Evolutionary conservation across 345 rosid species (phyloP), one percentile per base, ranked within the genome.

Genomic region (Firmiana major): DNA sequence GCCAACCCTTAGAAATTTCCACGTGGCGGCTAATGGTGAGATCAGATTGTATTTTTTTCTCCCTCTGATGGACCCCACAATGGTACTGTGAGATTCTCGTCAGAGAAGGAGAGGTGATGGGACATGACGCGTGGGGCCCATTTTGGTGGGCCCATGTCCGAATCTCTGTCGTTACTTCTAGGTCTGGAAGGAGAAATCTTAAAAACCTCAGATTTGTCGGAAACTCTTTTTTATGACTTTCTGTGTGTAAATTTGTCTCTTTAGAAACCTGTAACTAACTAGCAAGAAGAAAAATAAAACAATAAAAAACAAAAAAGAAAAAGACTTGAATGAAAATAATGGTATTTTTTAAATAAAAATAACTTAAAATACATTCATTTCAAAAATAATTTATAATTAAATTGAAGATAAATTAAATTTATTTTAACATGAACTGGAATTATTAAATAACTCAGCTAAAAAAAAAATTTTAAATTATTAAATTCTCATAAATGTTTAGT

Each of bases 111-210:
- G 49, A 19, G 28, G 19, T 54, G 80, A 80, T 40, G 74, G 63
- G 81, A 82, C 66, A 43, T 54, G 74, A 65, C 83, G 84, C 17
- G 86, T 78, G 65, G 82, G 77, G 38, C 69, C 81, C 72, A n/a
- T 0, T 3, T 24, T 3, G 7, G 9, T 10, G 51, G 82, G 75
- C n/a, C 81, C 84, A 63, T n/a, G 78, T 31, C 78, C 70, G 86
- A 79, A 86, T 86, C 88, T 86, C 77, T 86, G 88, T 86, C 88
- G 81, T 78, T 83, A 42, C 83, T 78, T 46, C 49, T 45, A 0
- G 54, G 68, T 42, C n/a, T 34, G 38, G 9, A 60, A 6, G 36
- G 1, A 26, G 31, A 57, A 55, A 55, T 55, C 60, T 55, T 11
- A 53, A 62, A 62, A 48, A 5, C 36, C 66, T 19, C n/a, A 22